Conservation (phyloP, 1,284 basidiomycete species). For the Pseudozyma sp. region DNA sequence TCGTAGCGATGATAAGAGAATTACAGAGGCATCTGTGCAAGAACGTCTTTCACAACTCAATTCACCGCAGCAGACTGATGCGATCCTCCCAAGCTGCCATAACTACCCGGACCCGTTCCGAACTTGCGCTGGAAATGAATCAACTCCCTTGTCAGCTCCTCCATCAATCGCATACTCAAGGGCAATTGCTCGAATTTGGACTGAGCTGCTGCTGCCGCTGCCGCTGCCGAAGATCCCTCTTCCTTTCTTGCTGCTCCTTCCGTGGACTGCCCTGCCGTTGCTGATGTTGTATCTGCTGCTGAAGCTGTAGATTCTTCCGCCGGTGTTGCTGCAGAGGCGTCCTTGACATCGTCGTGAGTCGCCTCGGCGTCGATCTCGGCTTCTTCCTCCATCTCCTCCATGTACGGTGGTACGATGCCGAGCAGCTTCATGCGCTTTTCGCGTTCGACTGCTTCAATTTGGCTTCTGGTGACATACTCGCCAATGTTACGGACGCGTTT, state of each 20-base stretch:
- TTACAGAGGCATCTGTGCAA: too few species aligned
- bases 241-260: constrained; percentile 71
- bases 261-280: constrained; percentile 72
- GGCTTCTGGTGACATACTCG: constrained; percentile 78
- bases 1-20: too few species aligned
- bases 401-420: constrained; percentile 72
- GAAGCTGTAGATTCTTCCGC: neutral
- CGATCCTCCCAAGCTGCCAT: constrained; percentile 27
- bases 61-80: constrained; percentile 31
- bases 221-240: constrained; percentile 3
- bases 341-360: constrained; percentile 18
- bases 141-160: constrained; percentile 65
- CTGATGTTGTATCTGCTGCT: neutral
- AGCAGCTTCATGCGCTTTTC: constrained; percentile 70
- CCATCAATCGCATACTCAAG: constrained; percentile 64
- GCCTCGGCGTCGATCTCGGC: constrained; percentile 78
- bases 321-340: neutral
- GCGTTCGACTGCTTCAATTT: constrained; percentile 69
- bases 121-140: constrained; percentile 62
- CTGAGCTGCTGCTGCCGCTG: neutral
- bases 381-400: constrained; percentile 72
- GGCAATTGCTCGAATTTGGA: constrained; percentile 29
- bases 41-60: constrained; percentile 14
- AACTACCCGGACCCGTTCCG: constrained; percentile 41
- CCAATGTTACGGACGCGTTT: constrained; percentile 90